Base-by-base conservation (phyloP, 2,329 filamentous ascomycete genomes). In the Fusarium sp. region DNA sequence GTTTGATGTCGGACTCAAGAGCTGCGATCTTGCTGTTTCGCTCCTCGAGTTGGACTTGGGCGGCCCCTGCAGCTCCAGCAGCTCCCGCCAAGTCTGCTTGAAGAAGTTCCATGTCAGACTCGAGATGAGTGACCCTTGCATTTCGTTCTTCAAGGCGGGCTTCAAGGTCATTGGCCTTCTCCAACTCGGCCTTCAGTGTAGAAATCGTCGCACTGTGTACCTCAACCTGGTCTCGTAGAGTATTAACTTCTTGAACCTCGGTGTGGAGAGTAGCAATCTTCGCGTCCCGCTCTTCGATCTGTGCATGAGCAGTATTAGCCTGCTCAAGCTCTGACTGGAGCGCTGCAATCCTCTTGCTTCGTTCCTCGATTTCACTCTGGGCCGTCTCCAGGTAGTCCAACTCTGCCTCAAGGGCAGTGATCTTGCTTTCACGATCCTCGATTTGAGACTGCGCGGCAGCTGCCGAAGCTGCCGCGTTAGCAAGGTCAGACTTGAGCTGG, bases 21-120 rank as follows among this genome's bases (percentile, higher is more conserved):
- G 81, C 78, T 9, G 81, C 76, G 39, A 87, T 83, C 72, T 80
- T 83, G 48, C 78, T 79, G 63, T 84, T 83, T 55, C 84, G 83
- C 63, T 86, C 83, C 45, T 76, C 63, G 11, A 78, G 55, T 29
- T 77, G 70, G 5, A 63, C 73, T 44, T 75, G 66, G 42, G 70
- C 70, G 31, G 60, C 35, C 3, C 72, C 68, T 4, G 70, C 71
- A 31, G 71, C 67, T 3, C 71, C 71, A 18, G 71, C 71, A 42
- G 71, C 71, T 7, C 71, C 71, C 16, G 57, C 71, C 57, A 73
- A 51, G 56, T 73, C 71, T 62, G 55, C 45, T 46, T 73, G 71
- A 23, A 73, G 60, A 51, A 77, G 69, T 56, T 82, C 80, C 46
- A 86, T 80, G 52, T 84, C 79, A 21, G 76, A 66, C 55, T 79